These are phyloP conservation scores for Pythium brachiatum DNA, from an alignment of 352 stramenopile species.

Conservation along the genomic window DNA sequence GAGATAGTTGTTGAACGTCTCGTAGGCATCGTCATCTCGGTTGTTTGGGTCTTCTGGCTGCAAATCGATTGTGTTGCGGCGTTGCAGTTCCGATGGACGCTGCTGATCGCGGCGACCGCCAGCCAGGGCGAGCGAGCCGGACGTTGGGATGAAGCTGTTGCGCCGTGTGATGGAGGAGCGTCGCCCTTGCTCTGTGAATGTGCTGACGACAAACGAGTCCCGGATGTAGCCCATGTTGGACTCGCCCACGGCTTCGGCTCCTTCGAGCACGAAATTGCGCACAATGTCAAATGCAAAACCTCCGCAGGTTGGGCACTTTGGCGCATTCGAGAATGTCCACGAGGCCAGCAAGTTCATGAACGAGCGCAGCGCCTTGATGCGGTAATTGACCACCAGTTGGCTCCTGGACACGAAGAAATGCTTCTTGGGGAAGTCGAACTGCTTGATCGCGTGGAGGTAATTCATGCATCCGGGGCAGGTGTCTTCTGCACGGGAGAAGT, in stretches of 20 bases:
- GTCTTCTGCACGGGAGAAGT: constrained; percentile 58
- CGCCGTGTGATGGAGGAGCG: constrained; percentile 30
- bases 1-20: constrained; percentile 77
- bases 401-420: constrained; percentile 78
- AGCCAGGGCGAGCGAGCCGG: constrained; percentile 31
- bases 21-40: constrained; percentile 46
- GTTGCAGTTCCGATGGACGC: constrained; percentile 3
- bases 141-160: constrained; percentile 58
- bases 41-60: neutral
- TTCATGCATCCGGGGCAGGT: constrained; percentile 80
- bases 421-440: constrained; percentile 87
- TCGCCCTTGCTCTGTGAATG: constrained; percentile 39
- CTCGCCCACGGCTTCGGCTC: constrained; percentile 43
- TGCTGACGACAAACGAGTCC: constrained; percentile 56
- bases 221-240: constrained; percentile 70
- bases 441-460: constrained; percentile 72
- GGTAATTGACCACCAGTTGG: constrained; percentile 81
- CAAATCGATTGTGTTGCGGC: constrained; percentile 14
- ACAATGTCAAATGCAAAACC: constrained; percentile 80
- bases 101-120: constrained; percentile 19
- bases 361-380: constrained; percentile 76
- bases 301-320: constrained; percentile 82
- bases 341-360: constrained; percentile 81
- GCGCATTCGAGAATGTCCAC: constrained; percentile 78
- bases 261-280: constrained; percentile 74